Conservation (phyloP, 2,329 filamentous ascomycete species). For the Penicillium sp. region DNA sequence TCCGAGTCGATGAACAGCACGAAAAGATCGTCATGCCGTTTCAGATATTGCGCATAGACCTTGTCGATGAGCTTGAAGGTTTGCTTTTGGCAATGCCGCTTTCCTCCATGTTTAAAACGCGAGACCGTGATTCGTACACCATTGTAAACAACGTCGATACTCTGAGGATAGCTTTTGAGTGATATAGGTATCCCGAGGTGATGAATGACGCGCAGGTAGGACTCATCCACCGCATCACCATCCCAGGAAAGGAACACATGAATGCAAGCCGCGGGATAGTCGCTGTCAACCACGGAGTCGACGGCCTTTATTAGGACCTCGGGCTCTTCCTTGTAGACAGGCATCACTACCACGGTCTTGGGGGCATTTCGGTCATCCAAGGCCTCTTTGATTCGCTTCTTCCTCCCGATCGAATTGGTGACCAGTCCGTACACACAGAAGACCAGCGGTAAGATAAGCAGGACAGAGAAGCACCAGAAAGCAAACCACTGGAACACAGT, state of each 20-base stretch:
- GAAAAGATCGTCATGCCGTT: slow-evolving; percentile 87
- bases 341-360: slow-evolving; percentile 96
- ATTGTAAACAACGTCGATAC: slow-evolving; percentile 86
- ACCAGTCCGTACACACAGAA: slow-evolving; percentile 91
- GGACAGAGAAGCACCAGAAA: slow-evolving; percentile 86
- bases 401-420: slow-evolving; percentile 80
- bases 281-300: slow-evolving; percentile 89
- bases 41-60: slow-evolving; percentile 84
- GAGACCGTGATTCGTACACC: slow-evolving; percentile 85
- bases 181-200: slow-evolving; percentile 75
- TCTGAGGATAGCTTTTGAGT: slow-evolving; percentile 77
- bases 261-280: slow-evolving; percentile 88
- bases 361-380: slow-evolving; percentile 84
- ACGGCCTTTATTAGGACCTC: slow-evolving; percentile 81
- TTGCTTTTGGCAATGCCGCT: slow-evolving; percentile 88
- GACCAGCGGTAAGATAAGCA: slow-evolving; percentile 86
- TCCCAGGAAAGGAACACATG: slow-evolving; percentile 97
- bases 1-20: slow-evolving; percentile 97
- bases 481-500: slow-evolving; percentile 85
- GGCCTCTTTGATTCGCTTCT: slow-evolving; percentile 77
- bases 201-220: slow-evolving; percentile 84
- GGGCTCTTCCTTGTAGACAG: slow-evolving; percentile 89
- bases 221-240: slow-evolving; percentile 82
- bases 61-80: slow-evolving; percentile 93
- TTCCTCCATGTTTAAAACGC: slow-evolving; percentile 89